Evolutionary conservation across 169 alveolate species (phyloP), one percentile per base, ranked within the genome.

Genomic region (Plasmodium adleri): DNA sequence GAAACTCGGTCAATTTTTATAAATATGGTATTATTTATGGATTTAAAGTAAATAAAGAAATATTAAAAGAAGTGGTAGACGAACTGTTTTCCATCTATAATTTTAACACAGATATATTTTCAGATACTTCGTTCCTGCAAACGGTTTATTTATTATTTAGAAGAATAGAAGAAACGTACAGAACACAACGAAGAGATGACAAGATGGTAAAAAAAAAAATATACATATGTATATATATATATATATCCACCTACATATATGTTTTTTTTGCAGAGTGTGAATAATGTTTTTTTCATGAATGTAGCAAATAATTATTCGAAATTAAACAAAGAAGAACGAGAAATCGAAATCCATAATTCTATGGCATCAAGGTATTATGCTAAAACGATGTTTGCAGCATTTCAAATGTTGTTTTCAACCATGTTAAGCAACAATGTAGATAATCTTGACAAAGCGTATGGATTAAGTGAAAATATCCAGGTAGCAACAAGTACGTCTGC

Each of bases 21-120:
- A 78, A 66, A 24, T 78, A 52, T 56, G 89, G 89, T 8, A 12
- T 66, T 13, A 26, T 78, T 17, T 78, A 78, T 66, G 89, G 64
- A 58, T 78, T 52, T 26, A 78, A 68, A 1, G 52, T 78, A n/a
- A 66, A 78, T 15, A 49, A 78, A 70, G 56, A n/a, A 28, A 43
- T 28, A 52, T 8, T 78, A 10, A 64, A 28, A 4, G 74, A 78
- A 15, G 20, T 78, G 0, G 63, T 22, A 0, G 89, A 78, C 4
- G 78, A 68, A 54, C 22, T 78, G 45, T 15, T 26, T 10, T 67
- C n/a, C 22, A 78, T 78, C 0, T 78, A 78, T 66, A 22, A 28
- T 17, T 49, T 17, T 26, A 63, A 78, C 26, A 67, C 20, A n/a
- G 45, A 56, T n/a, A 24, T 64, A 43, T 78, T 78, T 24, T 26